Evolutionary conservation across 2,329 filamentous ascomycete genomes (phyloP).

Genomic region (Bertia moriformis): DNA sequence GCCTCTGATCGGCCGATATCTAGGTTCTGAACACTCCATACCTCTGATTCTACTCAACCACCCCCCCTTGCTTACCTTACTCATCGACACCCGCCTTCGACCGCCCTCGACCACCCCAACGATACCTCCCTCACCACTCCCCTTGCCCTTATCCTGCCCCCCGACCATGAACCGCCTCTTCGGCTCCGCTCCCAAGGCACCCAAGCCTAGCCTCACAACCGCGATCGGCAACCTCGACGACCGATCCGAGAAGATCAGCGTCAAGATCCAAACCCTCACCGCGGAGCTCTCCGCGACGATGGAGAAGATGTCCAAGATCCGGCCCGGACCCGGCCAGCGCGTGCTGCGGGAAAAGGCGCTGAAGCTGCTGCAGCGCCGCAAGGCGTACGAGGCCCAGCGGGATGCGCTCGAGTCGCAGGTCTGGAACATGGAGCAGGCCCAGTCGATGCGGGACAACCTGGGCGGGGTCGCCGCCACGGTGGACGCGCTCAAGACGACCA

Average conservation of each 20-base stretch:
- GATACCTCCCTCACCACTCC: no score
- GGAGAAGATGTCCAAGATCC: slow-evolving; percentile 76
- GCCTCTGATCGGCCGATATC: no score
- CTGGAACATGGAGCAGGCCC: slow-evolving; percentile 98
- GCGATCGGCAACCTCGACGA: slow-evolving; percentile 78
- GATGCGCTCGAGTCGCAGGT: slow-evolving; percentile 87
- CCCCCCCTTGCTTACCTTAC: no score
- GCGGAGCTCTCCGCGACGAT: slow-evolving; percentile 82
- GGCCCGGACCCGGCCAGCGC: slow-evolving; percentile 83
- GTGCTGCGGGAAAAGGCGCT: slow-evolving; percentile 89
- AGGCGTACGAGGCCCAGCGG: slow-evolving; percentile 85
- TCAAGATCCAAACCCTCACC: slow-evolving; percentile 85
- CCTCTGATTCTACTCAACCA: no score
- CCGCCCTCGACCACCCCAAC: background rate
- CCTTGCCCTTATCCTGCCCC: no score
- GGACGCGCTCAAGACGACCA: slow-evolving; percentile 92
- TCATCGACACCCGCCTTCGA: background rate
- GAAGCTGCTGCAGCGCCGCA: slow-evolving; percentile 82
- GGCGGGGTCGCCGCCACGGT: slow-evolving; percentile 98
- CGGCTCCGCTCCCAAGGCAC: slow-evolving; percentile 69
- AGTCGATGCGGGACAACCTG: slow-evolving; percentile 96
- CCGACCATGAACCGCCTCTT: slow-evolving; percentile 94
- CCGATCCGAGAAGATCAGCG: slow-evolving; percentile 74
- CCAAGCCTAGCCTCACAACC: slow-evolving; percentile 74
- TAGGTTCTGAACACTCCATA: no score